Percentiles rank a stretch among this genome's conserved stretches.
Evolutionary conservation across 305 asterid genomes (phyloP).

Genomic region (Fraxinus paxiana): DNA sequence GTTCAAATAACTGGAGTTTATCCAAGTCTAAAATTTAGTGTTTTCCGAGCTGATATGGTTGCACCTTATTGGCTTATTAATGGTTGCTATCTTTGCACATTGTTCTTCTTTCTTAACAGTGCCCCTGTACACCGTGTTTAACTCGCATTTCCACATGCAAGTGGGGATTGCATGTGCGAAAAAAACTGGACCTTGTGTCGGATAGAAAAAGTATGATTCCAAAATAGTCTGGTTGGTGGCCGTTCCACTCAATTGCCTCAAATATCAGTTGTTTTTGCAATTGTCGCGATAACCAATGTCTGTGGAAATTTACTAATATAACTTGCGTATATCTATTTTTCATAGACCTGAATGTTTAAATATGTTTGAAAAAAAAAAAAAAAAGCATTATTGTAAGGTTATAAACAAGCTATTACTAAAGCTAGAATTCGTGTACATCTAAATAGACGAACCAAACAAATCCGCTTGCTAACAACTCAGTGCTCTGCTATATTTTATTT

Average conservation of each 20-base stretch:
- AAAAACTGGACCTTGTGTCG: background rate
- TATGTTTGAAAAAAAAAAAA: background rate
- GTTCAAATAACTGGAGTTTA: background rate
- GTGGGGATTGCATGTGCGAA: background rate
- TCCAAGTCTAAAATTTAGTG: background rate
- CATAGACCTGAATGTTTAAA: background rate
- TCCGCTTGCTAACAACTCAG: background rate
- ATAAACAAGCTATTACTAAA: background rate
- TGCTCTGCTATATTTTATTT: background rate
- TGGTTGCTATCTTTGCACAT: background rate
- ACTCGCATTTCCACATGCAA: background rate
- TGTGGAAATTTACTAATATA: background rate
- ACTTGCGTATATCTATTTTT: background rate
- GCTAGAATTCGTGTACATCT: background rate
- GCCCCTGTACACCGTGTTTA: background rate
- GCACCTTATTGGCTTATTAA: background rate
- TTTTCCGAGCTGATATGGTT: background rate
- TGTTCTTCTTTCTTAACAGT: background rate
- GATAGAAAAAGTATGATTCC: background rate
- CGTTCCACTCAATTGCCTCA: background rate
- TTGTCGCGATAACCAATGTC: background rate
- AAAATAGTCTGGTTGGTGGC: background rate
- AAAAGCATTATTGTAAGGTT: background rate
- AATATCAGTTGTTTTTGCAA: background rate
- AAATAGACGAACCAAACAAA: background rate